These are phyloP conservation scores for Chrysanthemum lavandulifolium DNA, from an alignment of 129 eudicot species.

Conservation along the genomic window DNA sequence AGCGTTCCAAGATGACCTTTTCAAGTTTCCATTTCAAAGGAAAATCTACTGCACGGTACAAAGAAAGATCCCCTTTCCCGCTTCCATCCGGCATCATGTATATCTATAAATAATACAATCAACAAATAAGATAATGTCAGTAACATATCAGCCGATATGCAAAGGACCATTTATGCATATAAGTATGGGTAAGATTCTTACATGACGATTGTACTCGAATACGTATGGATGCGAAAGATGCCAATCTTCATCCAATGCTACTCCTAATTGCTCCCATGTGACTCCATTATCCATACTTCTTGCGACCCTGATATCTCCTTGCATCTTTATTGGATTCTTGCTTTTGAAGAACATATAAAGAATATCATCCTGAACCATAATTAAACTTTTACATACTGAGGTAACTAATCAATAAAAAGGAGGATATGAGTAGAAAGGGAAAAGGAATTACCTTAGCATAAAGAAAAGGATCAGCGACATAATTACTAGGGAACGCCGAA, in stretches of 20 bases:
- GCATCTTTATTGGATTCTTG: conserved; percentile 72
- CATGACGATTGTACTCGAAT: conserved; percentile 65
- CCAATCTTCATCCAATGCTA: conserved; percentile 83
- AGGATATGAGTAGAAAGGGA: no score
- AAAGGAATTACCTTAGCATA: conserved; percentile 50
- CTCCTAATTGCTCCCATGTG: conserved; percentile 79
- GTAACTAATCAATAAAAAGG: no score
- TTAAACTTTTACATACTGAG: no score
- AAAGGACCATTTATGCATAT: no score
- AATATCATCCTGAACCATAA: conserved; percentile 57
- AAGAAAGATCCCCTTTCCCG: conserved; percentile 68
- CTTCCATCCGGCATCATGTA: conserved; percentile 93
- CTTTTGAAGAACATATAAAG: conserved; percentile 75
- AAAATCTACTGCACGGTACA: conserved; percentile 68
- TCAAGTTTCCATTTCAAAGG: conserved; percentile 81
- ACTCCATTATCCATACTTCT: conserved; percentile 78
- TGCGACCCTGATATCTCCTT: conserved; percentile 91
- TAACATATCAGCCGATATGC: not conserved
- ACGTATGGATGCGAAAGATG: conserved; percentile 89
- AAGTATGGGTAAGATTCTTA: no score
- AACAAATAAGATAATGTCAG: not conserved
- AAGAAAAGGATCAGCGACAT: conserved; percentile 93
- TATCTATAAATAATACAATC: conserved; percentile 38
- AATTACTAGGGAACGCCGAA: conserved; percentile 79
- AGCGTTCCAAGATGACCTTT: conserved; percentile 57